Evolutionary conservation across 306 rosid genomes (phyloP).

Genomic region (Pyrus communis): DNA sequence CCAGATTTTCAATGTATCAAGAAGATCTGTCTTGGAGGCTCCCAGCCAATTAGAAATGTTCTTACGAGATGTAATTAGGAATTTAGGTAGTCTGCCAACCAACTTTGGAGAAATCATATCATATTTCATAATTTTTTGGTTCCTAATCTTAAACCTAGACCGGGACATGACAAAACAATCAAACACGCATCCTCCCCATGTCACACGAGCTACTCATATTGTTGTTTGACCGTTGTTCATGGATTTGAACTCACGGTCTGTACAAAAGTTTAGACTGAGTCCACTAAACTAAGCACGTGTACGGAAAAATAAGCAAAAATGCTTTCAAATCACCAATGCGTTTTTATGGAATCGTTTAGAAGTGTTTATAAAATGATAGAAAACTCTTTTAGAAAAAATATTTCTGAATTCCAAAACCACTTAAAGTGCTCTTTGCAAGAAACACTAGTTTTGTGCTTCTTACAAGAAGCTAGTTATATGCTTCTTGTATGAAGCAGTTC

Average conservation of each 20-base stretch:
- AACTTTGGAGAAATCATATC: constrained; percentile 22
- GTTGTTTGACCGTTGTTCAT: no score
- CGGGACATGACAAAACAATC: background rate
- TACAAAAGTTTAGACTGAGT: background rate
- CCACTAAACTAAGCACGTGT: background rate
- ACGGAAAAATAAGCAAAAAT: no score
- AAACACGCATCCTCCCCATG: no score
- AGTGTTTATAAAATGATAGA: no score
- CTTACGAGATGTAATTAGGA: background rate
- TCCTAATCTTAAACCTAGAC: background rate
- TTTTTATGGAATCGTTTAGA: no score
- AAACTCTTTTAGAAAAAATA: no score
- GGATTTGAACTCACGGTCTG: background rate
- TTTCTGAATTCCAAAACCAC: no score
- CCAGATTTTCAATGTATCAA: background rate
- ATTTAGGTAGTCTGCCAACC: constrained; percentile 41
- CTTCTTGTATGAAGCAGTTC: no score
- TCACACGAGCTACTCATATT: background rate
- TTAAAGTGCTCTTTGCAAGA: no score
- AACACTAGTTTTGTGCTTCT: no score
- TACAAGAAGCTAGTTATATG: no score
- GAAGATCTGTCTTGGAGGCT: background rate
- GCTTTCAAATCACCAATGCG: no score
- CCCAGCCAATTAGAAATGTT: background rate
- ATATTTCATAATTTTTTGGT: background rate